A percentile compares a stretch with the other conserved stretches of the same genome.
Conservation (phyloP, 2,329 filamentous ascomycete genomes). For the Alternaria metachromatica region DNA sequence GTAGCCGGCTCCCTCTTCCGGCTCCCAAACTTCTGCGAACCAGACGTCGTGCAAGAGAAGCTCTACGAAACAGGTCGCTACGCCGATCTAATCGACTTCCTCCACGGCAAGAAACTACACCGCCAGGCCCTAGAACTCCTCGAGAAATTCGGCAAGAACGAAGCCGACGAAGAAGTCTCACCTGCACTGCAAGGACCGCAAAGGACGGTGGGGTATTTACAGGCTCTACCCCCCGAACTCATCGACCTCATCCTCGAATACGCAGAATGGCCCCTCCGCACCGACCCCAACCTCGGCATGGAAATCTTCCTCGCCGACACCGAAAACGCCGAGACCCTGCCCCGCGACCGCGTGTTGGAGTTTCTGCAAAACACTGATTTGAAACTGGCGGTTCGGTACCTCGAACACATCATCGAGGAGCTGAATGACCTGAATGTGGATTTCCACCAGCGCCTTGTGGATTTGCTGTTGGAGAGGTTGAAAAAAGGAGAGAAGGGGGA, state of each 20-base stretch:
- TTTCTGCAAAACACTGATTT: slow-evolving; percentile 76
- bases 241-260: slow-evolving; percentile 93
- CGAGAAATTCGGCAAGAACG: slow-evolving; percentile 73
- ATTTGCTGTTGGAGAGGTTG: slow-evolving; percentile 69
- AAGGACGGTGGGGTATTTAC: slow-evolving; percentile 87
- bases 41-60: slow-evolving; percentile 91
- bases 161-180: slow-evolving; percentile 54
- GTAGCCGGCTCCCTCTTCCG: slow-evolving; percentile 90
- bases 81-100: slow-evolving; percentile 95
- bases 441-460: slow-evolving; percentile 83
- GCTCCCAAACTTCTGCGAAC: slow-evolving; percentile 96
- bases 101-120: slow-evolving; percentile 94
- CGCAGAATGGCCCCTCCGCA: slow-evolving; percentile 82
- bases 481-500: slow-evolving; percentile 45
- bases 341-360: slow-evolving; percentile 74
- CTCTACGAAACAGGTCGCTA: slow-evolving; percentile 87
- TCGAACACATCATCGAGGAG: slow-evolving; percentile 90
- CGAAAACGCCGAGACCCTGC: slow-evolving; percentile 90
- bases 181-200: slow-evolving; percentile 77
- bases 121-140: slow-evolving; percentile 83
- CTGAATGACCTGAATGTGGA: slow-evolving; percentile 83
- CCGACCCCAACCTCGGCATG: slow-evolving; percentile 79
- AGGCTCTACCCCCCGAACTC: slow-evolving; percentile 83
- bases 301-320: slow-evolving; percentile 93
- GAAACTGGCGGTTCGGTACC: slow-evolving; percentile 77